These are phyloP conservation scores for Echium plantagineum DNA, from an alignment of 257 asterid genomes.

Conservation along the genomic window DNA sequence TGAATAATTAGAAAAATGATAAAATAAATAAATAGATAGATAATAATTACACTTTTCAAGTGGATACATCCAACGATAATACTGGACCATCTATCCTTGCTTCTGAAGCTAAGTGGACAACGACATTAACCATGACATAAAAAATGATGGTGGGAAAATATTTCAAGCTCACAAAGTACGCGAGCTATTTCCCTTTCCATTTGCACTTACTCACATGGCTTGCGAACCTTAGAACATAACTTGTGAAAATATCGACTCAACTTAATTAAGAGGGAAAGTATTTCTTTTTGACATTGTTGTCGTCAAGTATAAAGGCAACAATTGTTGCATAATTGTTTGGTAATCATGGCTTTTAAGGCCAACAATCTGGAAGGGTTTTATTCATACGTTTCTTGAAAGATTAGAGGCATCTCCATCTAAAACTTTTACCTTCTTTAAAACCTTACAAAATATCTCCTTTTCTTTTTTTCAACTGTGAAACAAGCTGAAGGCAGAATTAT, in stretches of 20 bases:
- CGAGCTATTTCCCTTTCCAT: not conserved
- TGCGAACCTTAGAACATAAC: not conserved
- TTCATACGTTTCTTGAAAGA: not conserved
- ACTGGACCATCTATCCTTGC: not conserved
- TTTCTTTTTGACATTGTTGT: not conserved
- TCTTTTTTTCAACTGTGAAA: not conserved
- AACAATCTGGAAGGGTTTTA: not conserved
- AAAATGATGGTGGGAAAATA: too few species aligned
- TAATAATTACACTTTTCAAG: not conserved
- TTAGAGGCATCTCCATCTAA: not conserved
- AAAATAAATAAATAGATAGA: not conserved
- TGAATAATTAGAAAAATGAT: not conserved
- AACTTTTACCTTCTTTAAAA: slow-evolving; percentile 4
- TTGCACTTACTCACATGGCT: not conserved
- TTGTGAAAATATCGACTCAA: not conserved
- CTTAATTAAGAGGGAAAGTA: not conserved
- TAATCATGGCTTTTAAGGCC: not conserved
- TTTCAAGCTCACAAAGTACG: too few species aligned
- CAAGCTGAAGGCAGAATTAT: not conserved
- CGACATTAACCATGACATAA: too few species aligned
- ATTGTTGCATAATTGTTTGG: not conserved
- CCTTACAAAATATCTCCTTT: not conserved
- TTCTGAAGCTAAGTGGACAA: not conserved
- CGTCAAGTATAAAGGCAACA: not conserved
- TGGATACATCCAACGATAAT: slow-evolving; percentile 1